These are phyloP conservation scores for Hypoxylon fuscum DNA, from an alignment of 495 filamentous ascomycete genomes.

Conservation along the genomic window DNA sequence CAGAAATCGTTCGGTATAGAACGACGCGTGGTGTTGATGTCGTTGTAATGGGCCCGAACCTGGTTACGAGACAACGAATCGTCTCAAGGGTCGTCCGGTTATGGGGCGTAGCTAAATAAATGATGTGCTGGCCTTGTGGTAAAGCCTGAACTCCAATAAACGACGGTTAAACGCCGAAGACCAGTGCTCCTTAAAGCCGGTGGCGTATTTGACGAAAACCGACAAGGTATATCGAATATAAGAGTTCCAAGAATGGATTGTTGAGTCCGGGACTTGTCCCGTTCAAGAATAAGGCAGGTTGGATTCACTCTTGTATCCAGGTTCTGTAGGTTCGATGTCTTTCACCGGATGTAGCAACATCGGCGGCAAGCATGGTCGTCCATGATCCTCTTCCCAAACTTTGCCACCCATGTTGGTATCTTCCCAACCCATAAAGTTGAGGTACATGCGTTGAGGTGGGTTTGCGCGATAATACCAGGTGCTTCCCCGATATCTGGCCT, in stretches of 20 bases:
- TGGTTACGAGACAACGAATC: not conserved
- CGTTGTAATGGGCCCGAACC: not conserved
- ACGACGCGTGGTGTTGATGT: not conserved
- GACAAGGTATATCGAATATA: not conserved
- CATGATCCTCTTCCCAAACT: slow-evolving; percentile 62
- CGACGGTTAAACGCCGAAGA: not conserved
- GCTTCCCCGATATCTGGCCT: slow-evolving; percentile 63
- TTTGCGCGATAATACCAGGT: slow-evolving; percentile 67
- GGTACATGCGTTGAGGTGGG: slow-evolving; percentile 65
- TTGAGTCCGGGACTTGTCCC: not conserved
- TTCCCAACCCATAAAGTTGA: slow-evolving; percentile 70
- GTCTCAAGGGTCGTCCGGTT: not conserved
- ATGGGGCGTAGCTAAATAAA: not conserved
- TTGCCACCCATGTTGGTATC: slow-evolving; percentile 59
- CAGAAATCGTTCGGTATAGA: not conserved
- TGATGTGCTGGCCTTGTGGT: not conserved
- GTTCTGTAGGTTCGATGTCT: slow-evolving; percentile 54
- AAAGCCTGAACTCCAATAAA: slow-evolving; percentile 11
- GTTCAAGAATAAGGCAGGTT: slow-evolving; percentile 40
- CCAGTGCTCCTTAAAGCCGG: not conserved
- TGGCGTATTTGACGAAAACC: not conserved
- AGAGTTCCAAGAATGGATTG: not conserved
- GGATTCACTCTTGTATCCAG: slow-evolving; percentile 50
- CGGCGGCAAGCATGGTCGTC: slow-evolving; percentile 63
- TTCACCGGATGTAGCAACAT: slow-evolving; percentile 66